Evolutionary conservation across 192 early-diverging fungal species (phyloP).

Genomic region (Mycoemilia scoparia): DNA sequence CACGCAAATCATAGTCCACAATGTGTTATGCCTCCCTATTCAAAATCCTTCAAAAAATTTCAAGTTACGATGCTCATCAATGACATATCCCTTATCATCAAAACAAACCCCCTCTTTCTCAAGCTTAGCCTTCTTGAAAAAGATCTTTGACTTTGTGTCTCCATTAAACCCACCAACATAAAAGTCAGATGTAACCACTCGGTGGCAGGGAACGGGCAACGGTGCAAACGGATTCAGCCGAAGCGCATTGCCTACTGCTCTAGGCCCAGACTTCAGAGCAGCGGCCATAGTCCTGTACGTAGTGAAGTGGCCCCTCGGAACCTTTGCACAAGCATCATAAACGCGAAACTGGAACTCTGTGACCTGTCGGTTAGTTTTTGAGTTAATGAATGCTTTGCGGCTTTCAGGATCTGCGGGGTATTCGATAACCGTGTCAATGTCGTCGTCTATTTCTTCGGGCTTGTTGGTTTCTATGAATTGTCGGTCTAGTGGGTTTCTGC

Average conservation of each 20-base stretch:
- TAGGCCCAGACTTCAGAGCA: conserved; percentile 34
- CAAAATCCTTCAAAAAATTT: no score
- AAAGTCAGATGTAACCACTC: conserved; percentile 38
- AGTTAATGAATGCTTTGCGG: conserved; percentile 30
- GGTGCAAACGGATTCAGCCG: conserved; percentile 50
- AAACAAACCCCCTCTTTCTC: conserved; percentile 42
- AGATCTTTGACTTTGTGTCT: conserved; percentile 38
- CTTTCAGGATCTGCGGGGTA: conserved; percentile 28
- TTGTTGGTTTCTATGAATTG: conserved; percentile 13
- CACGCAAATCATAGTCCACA: no score
- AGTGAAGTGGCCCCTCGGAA: conserved; percentile 41
- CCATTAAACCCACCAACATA: conserved; percentile 55
- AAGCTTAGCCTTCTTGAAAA: conserved; percentile 46
- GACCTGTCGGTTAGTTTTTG: conserved; percentile 34
- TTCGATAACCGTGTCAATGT: conserved; percentile 18
- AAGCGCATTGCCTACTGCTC: conserved; percentile 51
- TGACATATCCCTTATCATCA: conserved; percentile 34
- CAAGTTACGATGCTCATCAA: no score
- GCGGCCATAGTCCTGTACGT: conserved; percentile 51
- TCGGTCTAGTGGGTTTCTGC: conserved; percentile 10
- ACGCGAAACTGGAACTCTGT: conserved; percentile 57
- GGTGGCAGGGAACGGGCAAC: conserved; percentile 50
- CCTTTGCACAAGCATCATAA: conserved; percentile 46
- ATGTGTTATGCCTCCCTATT: no score
- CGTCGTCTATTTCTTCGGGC: conserved; percentile 24